These are phyloP conservation scores for Saccharomyces hybrid DNA, from an alignment of 1,139 yeast genomes.

Conservation along the genomic window DNA sequence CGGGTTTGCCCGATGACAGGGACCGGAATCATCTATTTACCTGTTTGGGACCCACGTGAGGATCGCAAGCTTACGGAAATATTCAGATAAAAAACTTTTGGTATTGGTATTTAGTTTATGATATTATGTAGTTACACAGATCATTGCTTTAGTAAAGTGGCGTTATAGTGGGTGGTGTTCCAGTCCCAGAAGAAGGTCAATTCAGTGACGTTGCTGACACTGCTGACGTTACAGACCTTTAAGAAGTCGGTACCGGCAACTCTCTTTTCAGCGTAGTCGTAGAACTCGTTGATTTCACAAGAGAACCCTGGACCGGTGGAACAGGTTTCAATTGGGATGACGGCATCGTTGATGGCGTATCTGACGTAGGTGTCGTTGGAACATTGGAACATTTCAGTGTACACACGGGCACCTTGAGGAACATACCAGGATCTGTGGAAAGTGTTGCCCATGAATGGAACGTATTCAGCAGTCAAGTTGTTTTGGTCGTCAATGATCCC, in stretches of 20 bases:
- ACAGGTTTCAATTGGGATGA: constrained; percentile 47
- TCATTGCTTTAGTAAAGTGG: not conserved
- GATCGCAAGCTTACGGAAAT: too few species aligned
- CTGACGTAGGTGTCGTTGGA: constrained; percentile 37
- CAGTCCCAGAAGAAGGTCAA: constrained; percentile 30
- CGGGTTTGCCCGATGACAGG: too few species aligned
- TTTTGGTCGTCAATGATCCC: constrained; percentile 38
- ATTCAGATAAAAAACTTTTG: too few species aligned
- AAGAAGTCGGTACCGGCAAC: constrained; percentile 32
- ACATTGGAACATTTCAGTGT: constrained; percentile 45
- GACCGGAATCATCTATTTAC: too few species aligned
- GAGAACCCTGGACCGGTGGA: constrained; percentile 55
- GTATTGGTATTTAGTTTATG: not conserved
- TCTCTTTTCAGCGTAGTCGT: constrained; percentile 32
- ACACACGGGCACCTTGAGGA: constrained; percentile 53
- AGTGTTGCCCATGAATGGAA: constrained; percentile 33
- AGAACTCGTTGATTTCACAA: constrained; percentile 40
- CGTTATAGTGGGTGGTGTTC: constrained; percentile 7
- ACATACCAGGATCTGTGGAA: constrained; percentile 24
- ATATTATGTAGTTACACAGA: not conserved
- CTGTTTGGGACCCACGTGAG: too few species aligned
- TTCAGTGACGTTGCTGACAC: constrained; percentile 16
- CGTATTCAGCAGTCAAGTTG: constrained; percentile 27
- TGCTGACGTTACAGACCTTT: constrained; percentile 32
- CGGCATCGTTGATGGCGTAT: constrained; percentile 51